phyloP scores from a whole-genome alignment of 2,329 filamentous ascomycete species.

The Colletotrichum aenigma region DNA sequence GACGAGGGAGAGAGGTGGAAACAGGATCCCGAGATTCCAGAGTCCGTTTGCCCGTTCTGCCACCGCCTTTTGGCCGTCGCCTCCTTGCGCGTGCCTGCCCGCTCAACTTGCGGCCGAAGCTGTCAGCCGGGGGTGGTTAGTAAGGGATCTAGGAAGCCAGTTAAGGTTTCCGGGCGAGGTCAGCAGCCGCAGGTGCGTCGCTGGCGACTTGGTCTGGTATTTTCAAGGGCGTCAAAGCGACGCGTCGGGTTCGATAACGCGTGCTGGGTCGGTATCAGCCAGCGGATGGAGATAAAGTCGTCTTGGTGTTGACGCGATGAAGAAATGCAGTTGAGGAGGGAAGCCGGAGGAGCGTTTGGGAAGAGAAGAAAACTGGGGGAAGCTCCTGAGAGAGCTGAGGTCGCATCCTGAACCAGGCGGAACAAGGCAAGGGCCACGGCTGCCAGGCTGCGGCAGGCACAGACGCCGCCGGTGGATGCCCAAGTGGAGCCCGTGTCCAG shows the following conservation, averaged over 20 bases:
- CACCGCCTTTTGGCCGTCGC: constrained; percentile 3
- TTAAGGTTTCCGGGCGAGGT: constrained; percentile 1
- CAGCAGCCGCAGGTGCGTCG: neutral
- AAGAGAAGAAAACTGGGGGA: constrained; percentile 21
- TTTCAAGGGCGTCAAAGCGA: neutral
- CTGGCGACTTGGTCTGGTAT: neutral
- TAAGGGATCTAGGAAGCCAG: neutral
- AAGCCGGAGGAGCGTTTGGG: constrained; percentile 1
- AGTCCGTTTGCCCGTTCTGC: constrained; percentile 16
- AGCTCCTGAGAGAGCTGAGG: constrained; percentile 21
- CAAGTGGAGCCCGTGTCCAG: neutral
- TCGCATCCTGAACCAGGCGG: constrained; percentile 15
- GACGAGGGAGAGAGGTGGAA: constrained; percentile 16
- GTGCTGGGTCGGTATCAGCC: neutral
- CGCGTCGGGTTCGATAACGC: neutral
- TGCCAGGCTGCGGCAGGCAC: constrained; percentile 14
- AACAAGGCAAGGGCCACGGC: constrained; percentile 6
- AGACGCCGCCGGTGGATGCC: constrained; percentile 7
- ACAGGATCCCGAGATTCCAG: constrained; percentile 17
- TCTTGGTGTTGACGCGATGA: constrained; percentile 6
- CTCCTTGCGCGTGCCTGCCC: constrained; percentile 1
- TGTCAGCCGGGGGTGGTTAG: constrained; percentile 1
- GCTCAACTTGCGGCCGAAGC: neutral
- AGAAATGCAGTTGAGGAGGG: neutral
- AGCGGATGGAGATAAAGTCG: neutral